Evolutionary conservation across 139 green algal species (phyloP), one percentile per base, ranked within the genome.

Genomic region (Micractinium conductrix): DNA sequence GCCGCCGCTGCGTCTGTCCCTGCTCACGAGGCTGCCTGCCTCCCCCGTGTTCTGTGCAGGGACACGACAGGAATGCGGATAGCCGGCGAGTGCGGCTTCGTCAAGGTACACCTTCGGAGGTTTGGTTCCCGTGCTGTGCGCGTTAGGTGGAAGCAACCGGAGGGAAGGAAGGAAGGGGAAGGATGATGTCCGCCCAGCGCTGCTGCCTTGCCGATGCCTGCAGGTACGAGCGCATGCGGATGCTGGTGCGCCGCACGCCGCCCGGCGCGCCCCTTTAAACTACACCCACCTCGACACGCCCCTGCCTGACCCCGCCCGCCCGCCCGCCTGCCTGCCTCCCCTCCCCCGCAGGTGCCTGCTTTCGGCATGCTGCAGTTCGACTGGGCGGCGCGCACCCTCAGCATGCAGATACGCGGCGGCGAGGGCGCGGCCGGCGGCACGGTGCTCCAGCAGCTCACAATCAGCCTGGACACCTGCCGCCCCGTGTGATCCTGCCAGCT

Each of bases 331-430:
- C 63, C 63, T 71, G 4, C 4, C 63, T 30, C 22, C 12, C 63
- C 60, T 12, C 38, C 5, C n/a, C n/a, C 6, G 30, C 63, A 72
- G 38, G 53, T 82, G 58, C 38, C 76, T 0, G 62, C 76, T 1
- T 82, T 82, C 43, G 76, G 76, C 37, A 72, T 82, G 76, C 76
- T 82, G 28, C 38, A 73, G 10, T 73, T 82, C 43, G 76, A 82
- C 38, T 82, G 76, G 76, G 40, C 55, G 8, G 4, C 3, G 58
- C 76, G 76, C 2, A 37, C 30, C 58, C 55, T 82, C n/a, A 82
- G 76, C 76, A 82, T 82, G 76, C 76, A 82, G 76, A 82, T 82
- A 82, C 76, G 76, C 24, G 76, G 76, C 9, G 76, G 53, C 21
- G 76, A 82, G 76, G 58, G 35, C 38, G 38, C 40, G 10, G 30